Base-by-base conservation (phyloP, 495 filamentous ascomycete species). In the Neurospora intermedia region DNA sequence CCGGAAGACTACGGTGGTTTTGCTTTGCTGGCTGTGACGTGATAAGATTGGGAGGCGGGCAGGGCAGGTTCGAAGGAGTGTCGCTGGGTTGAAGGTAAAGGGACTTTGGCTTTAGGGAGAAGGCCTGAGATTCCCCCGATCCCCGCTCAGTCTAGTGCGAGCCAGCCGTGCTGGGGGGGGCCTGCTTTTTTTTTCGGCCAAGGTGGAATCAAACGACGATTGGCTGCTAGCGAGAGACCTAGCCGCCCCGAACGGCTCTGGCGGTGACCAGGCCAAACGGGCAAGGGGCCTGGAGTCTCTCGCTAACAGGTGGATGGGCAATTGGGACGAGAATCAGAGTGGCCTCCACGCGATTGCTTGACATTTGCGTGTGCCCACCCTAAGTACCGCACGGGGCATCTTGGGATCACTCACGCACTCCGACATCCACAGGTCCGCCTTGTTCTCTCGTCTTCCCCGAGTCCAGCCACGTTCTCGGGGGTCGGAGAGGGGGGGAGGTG, bases 21-120 rank as follows among this genome's bases (percentile, higher is more conserved):
- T 80, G 78, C 76, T 75, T 80, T 80, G 74, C 72, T 80, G 76
- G 78, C 73, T 79, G 76, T 77, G 76, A 78, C 79, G 78, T 76
- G 77, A 79, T 74, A 72, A 73, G 72, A 71, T 75, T 69, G 72
- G 69, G 43, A 72, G 70, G 73, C 43, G 72, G 71, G 69, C 69
- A 74, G 72, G 71, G 69, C 69, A 74, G 72, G 77, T 75, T 73
- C 73, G 76, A 73, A 66, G 54, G 27, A 66, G 54, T 66, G 74
- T 70, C 71, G 54, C 71, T 75, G 75, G 75, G 74, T 74, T 78
- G 78, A 74, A 72, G 76, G 54, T 73, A 74, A 77, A 80, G 76
- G 75, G 77, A 77, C 75, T 73, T 77, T 62, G 43, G 35, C 54
- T 66, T 66, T 66, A 66, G 54, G 71, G 75, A 74, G 75, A 73